Evolutionary conservation across 352 stramenopile species (phyloP).

Genomic region (Phytophthora kernoviae): DNA sequence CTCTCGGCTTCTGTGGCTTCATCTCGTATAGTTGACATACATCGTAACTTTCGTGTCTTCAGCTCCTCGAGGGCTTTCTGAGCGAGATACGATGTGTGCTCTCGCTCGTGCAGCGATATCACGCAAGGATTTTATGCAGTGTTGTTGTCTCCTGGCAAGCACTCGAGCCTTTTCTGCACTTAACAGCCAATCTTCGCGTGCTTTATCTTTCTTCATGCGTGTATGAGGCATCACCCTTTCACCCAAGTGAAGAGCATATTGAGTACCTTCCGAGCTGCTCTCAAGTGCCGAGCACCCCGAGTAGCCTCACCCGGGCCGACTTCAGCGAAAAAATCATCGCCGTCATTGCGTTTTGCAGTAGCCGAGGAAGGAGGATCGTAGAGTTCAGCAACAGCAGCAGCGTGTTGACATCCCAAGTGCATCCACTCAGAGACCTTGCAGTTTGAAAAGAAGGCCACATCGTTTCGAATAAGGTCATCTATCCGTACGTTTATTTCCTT

Average conservation of each 20-base stretch:
- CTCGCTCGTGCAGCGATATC: constrained; percentile 49
- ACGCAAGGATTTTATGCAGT: constrained; percentile 50
- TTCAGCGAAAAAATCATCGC: background rate
- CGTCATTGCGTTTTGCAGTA: background rate
- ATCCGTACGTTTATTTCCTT: constrained; percentile 23
- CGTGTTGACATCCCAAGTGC: constrained; percentile 19
- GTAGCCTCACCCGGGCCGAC: background rate
- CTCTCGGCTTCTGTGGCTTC: background rate
- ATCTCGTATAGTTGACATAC: constrained; percentile 6
- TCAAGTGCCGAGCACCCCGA: too few species aligned
- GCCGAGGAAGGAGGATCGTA: background rate
- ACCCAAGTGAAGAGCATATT: constrained; percentile 9
- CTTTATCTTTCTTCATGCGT: constrained; percentile 25
- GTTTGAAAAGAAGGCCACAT: constrained; percentile 23
- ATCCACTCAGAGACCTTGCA: constrained; percentile 30
- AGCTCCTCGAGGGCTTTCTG: constrained; percentile 29
- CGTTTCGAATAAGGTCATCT: constrained; percentile 28
- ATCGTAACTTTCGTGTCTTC: constrained; percentile 14
- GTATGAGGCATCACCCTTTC: constrained; percentile 16
- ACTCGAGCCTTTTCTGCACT: constrained; percentile 50
- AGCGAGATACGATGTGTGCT: constrained; percentile 25
- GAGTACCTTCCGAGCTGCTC: background rate
- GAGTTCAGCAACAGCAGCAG: constrained; percentile 15
- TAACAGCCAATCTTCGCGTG: constrained; percentile 43
- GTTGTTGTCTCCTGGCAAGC: constrained; percentile 50